Evolutionary conservation across 768 basidiomycete genomes (phyloP), one percentile per base, ranked within the genome.

Genomic region (Phaeotremella fagi): DNA sequence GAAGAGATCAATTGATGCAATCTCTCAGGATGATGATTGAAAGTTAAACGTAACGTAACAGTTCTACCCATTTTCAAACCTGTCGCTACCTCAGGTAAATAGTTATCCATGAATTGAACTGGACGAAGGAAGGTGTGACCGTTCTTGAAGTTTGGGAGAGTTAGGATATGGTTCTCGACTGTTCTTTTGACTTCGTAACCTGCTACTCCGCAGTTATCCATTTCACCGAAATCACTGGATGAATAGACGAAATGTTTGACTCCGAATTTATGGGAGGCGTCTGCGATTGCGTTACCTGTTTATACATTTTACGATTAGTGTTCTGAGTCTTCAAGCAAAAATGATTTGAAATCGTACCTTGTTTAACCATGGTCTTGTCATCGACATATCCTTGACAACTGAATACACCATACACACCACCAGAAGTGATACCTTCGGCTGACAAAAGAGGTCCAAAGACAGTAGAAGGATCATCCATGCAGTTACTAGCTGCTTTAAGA

Each of bases 101-200:
- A 51, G 31, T 52, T 63, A 15, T 63, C 61, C 61, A 63, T 63
- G 54, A 63, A 63, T 48, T 63, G 61, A 18, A 51, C 58, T n/a
- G 61, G 58, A 15, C 55, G 54, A 29, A 63, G 51, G 44, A 59
- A 50, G 18, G 53, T 55, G 25, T 56, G 36, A 15, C n/a, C 15
- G 22, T 50, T 52, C 27, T 23, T 28, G 24, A 37, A 37, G 38
- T 41, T 41, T 2, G 53, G 38, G 16, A 63, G 47, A 3, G 58
- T 56, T 11, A 18, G 9, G 46, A 63, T 55, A 48, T 63, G 38
- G 12, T 56, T 59, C 36, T 63, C 61, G 45, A 63, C 61, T 15
- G 23, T 45, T 31, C 57, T 25, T 36, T 63, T 63, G 36, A 46
- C 45, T 31, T 63, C 61, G 51, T 56, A 63, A 7, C 59, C 38